Base-by-base conservation (phyloP, 164 flowering plant genomes). In the Piper longum region DNA sequence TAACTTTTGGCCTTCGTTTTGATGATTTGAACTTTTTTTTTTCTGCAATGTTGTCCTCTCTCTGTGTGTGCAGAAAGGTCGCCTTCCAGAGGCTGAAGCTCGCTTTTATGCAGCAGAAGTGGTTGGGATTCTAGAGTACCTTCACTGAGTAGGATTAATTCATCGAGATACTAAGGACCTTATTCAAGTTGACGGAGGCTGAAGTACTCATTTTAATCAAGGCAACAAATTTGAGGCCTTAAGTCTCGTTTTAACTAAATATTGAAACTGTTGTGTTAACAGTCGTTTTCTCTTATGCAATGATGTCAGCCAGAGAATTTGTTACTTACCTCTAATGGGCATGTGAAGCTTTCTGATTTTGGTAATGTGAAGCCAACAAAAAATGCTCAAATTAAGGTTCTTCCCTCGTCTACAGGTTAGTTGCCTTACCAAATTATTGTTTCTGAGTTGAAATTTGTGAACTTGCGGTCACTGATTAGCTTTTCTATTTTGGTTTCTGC, bases 301-400 rank as follows among this genome's bases (percentile, higher is more conserved):
- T 63, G 64, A 62, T 16, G 63, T 70, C 95, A 95, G 99, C 99
- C 97, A 59, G 99, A 95, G 85, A 91, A 95, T 77, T 76, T 95
- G 78, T 77, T 95, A 60, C 93, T 95, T 71, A 95, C 85, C 55
- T 66, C 88, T 57, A 97, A 95, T 45, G 99, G 99, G 40, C 96
- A 95, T 72, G 83, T 91, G 56, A 95, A 95, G 72, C 82, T 95
- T 77, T 97, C 97, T 66, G 99, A 95, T 75, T 91, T 95, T 73
- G 99, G 99, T 61, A 95, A 97, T 64, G 93, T 95, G 42, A 91
- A 91, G 82, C 89, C 97, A 57, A 86, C 82, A 83, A 86, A 88
- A 71, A 95, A 83, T 71, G 84, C 96, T 72, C 74, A 73, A 56
- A 91, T 95, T 18, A 85, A 84, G 7, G 87, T 95, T 66, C 95